phyloP scores from a whole-genome alignment of 352 stramenopile species.

The Phytopythium litorale region DNA sequence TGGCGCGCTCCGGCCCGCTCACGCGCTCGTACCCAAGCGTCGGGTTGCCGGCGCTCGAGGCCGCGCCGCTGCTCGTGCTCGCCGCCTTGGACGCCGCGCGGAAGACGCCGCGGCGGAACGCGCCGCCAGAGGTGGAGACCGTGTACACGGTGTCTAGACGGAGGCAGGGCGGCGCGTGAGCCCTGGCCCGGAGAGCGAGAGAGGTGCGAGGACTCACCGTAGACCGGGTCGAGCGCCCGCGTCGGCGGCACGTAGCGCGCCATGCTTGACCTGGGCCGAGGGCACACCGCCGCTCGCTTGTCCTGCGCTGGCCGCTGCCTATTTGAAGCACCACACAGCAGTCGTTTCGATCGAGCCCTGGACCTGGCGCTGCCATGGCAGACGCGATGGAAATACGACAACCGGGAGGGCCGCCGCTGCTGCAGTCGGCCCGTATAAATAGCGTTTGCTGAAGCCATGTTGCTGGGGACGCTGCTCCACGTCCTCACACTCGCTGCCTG shows the following conservation, averaged over 20 bases:
- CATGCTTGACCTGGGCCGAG: slow-evolving; percentile 24
- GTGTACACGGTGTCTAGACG: slow-evolving; percentile 71
- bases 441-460: not conserved
- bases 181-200: not conserved
- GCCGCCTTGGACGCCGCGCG: slow-evolving; percentile 27
- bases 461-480: not conserved
- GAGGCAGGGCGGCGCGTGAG: not conserved
- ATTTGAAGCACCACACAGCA: not conserved
- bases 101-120: slow-evolving; percentile 62
- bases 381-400: not conserved
- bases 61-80: slow-evolving; percentile 20
- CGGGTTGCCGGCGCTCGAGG: slow-evolving; percentile 12
- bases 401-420: not conserved
- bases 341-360: not conserved
- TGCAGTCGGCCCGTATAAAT: not conserved
- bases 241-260: slow-evolving; percentile 43
- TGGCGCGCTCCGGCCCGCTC: slow-evolving; percentile 72
- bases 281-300: not conserved
- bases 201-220: slow-evolving; percentile 32
- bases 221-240: slow-evolving; percentile 72
- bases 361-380: not conserved
- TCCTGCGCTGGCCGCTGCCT: not conserved
- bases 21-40: slow-evolving; percentile 41
- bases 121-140: slow-evolving; percentile 57
- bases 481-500: not conserved